phyloP scores from a whole-genome alignment of 2,329 filamentous ascomycete species.

The Talaromyces albobiverticillius region DNA sequence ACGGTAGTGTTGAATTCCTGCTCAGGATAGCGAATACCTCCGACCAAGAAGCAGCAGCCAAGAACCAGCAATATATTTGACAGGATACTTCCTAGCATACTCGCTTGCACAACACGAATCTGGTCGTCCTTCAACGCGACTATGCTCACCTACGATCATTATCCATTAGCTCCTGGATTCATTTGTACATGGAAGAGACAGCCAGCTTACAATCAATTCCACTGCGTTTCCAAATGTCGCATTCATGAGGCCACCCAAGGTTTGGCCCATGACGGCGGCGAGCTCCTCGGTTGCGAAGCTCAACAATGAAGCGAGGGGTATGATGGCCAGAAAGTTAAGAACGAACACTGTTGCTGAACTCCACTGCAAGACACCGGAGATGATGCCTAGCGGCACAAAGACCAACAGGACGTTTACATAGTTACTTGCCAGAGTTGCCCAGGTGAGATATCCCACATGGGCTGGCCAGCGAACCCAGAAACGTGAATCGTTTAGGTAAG shows the following conservation, averaged over 20 bases:
- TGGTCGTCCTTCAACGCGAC: constrained; percentile 81
- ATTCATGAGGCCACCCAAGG: constrained; percentile 62
- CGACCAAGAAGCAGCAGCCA: constrained; percentile 76
- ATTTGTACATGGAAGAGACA: neutral
- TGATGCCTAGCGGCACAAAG: constrained; percentile 63
- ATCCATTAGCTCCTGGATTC: neutral
- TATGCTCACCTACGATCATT: constrained; percentile 69
- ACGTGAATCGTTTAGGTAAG: constrained; percentile 35
- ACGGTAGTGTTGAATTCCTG: constrained; percentile 57
- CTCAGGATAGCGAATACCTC: constrained; percentile 67
- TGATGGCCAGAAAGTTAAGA: constrained; percentile 64
- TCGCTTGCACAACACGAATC: constrained; percentile 95
- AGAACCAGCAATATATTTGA: constrained; percentile 89
- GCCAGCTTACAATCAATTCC: constrained; percentile 64
- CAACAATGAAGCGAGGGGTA: constrained; percentile 60
- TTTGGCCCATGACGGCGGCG: constrained; percentile 59
- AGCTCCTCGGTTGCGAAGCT: constrained; percentile 65
- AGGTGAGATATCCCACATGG: constrained; percentile 39
- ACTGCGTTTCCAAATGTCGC: constrained; percentile 67
- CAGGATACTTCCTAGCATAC: constrained; percentile 93
- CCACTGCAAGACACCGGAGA: constrained; percentile 59
- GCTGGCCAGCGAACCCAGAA: constrained; percentile 40
- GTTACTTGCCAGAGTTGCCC: constrained; percentile 45
- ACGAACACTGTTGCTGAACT: constrained; percentile 58
- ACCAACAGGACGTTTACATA: constrained; percentile 61